Percentiles rank a stretch among this genome's conserved stretches.
Evolutionary conservation across 306 rosid species (phyloP).

Genomic region (Potentilla sterilis): DNA sequence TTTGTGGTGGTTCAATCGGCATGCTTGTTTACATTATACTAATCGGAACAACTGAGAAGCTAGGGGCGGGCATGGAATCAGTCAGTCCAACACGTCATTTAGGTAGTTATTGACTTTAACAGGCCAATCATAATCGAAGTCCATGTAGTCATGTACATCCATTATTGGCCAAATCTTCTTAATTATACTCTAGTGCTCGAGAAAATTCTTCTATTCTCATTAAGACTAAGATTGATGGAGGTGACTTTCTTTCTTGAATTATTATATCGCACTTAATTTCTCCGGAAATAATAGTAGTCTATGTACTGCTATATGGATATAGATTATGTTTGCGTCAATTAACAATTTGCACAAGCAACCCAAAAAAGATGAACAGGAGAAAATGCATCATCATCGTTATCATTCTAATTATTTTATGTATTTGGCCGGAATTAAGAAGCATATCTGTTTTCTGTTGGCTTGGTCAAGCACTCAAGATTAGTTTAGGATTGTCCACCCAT

Average conservation of each 20-base stretch:
- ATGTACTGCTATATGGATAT: background rate
- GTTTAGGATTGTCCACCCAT: background rate
- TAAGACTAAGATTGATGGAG: background rate
- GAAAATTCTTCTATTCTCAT: too few species aligned
- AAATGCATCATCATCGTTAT: background rate
- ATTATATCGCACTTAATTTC: background rate
- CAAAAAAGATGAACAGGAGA: background rate
- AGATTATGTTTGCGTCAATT: background rate
- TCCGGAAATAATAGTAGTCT: background rate
- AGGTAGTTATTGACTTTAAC: background rate
- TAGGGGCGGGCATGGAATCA: background rate
- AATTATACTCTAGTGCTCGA: too few species aligned
- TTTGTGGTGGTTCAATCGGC: background rate
- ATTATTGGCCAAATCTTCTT: background rate
- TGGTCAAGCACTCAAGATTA: background rate
- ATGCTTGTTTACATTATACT: background rate
- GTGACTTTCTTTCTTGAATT: background rate
- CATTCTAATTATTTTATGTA: background rate
- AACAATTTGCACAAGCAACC: background rate
- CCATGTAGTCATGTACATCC: background rate
- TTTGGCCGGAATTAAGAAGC: background rate
- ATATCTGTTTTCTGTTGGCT: background rate
- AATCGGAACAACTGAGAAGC: background rate
- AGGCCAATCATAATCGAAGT: background rate
- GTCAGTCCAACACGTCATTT: background rate